phyloP scores from a whole-genome alignment of 2,329 filamentous ascomycete species.

The Coniella vitis region DNA sequence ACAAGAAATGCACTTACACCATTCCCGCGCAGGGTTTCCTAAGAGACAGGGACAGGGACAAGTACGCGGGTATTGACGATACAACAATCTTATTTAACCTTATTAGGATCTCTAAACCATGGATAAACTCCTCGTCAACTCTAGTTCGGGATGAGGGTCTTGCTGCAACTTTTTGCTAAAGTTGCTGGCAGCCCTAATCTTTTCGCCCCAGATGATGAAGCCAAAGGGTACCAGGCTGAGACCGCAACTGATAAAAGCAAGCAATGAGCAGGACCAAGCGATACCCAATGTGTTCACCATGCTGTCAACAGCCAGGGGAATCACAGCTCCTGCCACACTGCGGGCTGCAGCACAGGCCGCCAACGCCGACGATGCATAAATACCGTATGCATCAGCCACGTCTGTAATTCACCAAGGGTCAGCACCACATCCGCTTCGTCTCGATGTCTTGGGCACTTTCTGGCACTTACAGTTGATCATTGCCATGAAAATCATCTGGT shows the following conservation, averaged over 20 bases:
- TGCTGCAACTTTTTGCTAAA: conserved; percentile 40
- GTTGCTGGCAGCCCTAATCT: conserved; percentile 36
- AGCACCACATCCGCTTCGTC: background rate
- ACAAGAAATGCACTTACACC: too few species aligned
- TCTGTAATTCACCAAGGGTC: background rate
- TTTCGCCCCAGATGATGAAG: conserved; percentile 37
- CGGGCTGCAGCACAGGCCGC: conserved; percentile 22
- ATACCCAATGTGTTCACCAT: conserved; percentile 24
- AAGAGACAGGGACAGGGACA: too few species aligned
- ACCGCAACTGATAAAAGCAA: conserved; percentile 39
- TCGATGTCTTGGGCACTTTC: background rate
- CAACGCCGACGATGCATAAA: conserved; percentile 23
- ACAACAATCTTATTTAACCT: background rate
- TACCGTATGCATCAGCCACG: conserved; percentile 22
- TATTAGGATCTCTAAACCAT: conserved; percentile 10
- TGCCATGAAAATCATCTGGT: conserved; percentile 23
- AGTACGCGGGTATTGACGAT: too few species aligned
- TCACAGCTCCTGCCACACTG: conserved; percentile 21
- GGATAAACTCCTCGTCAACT: conserved; percentile 19
- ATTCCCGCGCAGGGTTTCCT: too few species aligned
- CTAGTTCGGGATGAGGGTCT: conserved; percentile 23
- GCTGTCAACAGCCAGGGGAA: conserved; percentile 21
- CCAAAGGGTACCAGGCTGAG: conserved; percentile 44
- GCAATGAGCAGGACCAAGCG: conserved; percentile 36
- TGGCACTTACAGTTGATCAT: conserved; percentile 20